These are phyloP conservation scores for Pythium volutum DNA, from an alignment of 352 stramenopile genomes.

Conservation along the genomic window DNA sequence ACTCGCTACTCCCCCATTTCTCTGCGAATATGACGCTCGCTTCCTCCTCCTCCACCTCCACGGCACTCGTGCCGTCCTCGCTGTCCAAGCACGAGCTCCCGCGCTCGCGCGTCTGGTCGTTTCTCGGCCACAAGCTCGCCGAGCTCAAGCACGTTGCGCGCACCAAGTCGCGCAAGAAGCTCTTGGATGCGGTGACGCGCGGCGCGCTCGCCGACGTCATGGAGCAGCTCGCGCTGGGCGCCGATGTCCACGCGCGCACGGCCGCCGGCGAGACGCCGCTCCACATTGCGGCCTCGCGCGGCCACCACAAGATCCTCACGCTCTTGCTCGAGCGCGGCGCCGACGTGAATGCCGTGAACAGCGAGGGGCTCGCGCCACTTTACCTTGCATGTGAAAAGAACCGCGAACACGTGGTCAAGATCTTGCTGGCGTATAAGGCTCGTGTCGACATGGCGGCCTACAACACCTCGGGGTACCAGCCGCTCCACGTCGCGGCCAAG, in stretches of 20 bases:
- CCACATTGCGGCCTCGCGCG: constrained; percentile 54
- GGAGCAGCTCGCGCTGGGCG: constrained; percentile 56
- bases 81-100: constrained; percentile 23
- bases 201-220: constrained; percentile 55
- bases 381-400: constrained; percentile 64
- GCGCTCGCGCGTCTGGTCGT: constrained; percentile 62
- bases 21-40: constrained; percentile 15
- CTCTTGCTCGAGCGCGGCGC: constrained; percentile 71
- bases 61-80: constrained; percentile 48
- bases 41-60: constrained; percentile 17
- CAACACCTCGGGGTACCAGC: constrained; percentile 44
- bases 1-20: background rate
- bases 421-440: constrained; percentile 64
- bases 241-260: constrained; percentile 50
- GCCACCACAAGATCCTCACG: constrained; percentile 58
- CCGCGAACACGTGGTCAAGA: constrained; percentile 45
- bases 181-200: constrained; percentile 58
- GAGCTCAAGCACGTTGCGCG: constrained; percentile 51
- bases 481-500: constrained; percentile 66
- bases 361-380: constrained; percentile 52
- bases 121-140: constrained; percentile 71
- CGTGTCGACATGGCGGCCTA: constrained; percentile 30
- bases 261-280: constrained; percentile 51
- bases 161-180: constrained; percentile 50
- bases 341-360: constrained; percentile 45